Percentiles rank a stretch among this genome's conserved stretches.
Evolutionary conservation across 768 basidiomycete species (phyloP).

Genomic region (Brasilioporus rufonigricans): DNA sequence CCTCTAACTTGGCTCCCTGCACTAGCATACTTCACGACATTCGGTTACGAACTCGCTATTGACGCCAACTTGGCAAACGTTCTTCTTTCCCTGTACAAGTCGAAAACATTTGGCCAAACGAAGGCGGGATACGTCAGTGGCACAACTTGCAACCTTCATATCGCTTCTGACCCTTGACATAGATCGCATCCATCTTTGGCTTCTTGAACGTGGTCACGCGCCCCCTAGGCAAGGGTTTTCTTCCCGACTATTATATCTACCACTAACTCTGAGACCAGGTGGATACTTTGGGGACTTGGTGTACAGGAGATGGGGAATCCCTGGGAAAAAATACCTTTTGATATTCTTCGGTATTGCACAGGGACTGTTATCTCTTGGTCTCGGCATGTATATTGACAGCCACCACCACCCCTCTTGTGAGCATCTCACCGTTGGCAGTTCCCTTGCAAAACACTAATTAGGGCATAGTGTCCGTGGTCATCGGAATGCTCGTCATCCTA

Average conservation of each 20-base stretch:
- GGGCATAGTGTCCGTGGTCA: not conserved
- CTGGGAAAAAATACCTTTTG: slow-evolving; percentile 4
- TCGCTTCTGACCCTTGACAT: not conserved
- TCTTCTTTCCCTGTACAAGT: not conserved
- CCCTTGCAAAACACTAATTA: not conserved
- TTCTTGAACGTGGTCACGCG: slow-evolving; percentile 1
- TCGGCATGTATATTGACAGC: slow-evolving; percentile 42
- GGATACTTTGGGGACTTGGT: slow-evolving; percentile 2
- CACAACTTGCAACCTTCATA: not conserved
- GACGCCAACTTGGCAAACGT: not conserved
- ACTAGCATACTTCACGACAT: not conserved
- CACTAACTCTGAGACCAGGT: not conserved
- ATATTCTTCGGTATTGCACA: not conserved
- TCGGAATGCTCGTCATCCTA: not conserved
- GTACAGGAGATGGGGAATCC: slow-evolving; percentile 3
- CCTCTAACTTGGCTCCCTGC: slow-evolving; percentile 5
- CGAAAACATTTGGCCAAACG: slow-evolving; percentile 2
- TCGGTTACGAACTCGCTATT: slow-evolving; percentile 1
- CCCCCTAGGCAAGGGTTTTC: not conserved
- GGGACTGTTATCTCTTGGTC: slow-evolving; percentile 1
- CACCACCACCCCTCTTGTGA: slow-evolving; percentile 19
- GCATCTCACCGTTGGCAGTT: not conserved
- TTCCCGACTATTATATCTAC: not conserved
- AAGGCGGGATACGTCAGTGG: slow-evolving; percentile 4
- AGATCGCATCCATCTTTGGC: slow-evolving; percentile 2